Percentiles rank a stretch among this genome's conserved stretches.
Evolutionary conservation across 495 filamentous ascomycete genomes (phyloP).

Genomic region (Chaetomidium leptoderma): DNA sequence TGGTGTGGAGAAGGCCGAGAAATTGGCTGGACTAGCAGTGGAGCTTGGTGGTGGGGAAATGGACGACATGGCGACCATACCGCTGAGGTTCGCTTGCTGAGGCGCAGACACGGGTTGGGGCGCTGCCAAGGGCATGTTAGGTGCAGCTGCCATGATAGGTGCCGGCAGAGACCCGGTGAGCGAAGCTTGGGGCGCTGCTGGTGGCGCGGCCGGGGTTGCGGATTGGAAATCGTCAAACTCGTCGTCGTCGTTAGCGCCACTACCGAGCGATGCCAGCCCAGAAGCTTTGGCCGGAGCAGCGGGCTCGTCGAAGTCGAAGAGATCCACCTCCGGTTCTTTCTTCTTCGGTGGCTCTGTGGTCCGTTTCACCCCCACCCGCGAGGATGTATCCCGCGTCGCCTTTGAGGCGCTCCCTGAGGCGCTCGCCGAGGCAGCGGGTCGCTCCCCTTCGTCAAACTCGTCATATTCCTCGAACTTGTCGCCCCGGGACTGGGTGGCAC

Average conservation of each 20-base stretch:
- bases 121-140: slow-evolving; percentile 66
- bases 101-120: slow-evolving; percentile 79
- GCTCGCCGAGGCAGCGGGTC: slow-evolving; percentile 37
- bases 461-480: slow-evolving; percentile 97
- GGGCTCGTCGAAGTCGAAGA: slow-evolving; percentile 82
- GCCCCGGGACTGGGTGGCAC: slow-evolving; percentile 48
- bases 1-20: slow-evolving; percentile 52
- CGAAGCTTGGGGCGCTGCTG: slow-evolving; percentile 35
- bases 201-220: slow-evolving; percentile 58
- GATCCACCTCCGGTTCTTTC: slow-evolving; percentile 79
- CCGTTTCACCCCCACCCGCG: slow-evolving; percentile 46
- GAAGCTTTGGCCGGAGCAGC: slow-evolving; percentile 44
- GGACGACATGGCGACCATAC: slow-evolving; percentile 74
- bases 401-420: slow-evolving; percentile 41
- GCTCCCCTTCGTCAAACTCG: slow-evolving; percentile 79
- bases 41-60: slow-evolving; percentile 66
- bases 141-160: slow-evolving; percentile 62
- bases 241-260: slow-evolving; percentile 64
- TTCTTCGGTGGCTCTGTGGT: slow-evolving; percentile 62
- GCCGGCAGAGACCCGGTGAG: slow-evolving; percentile 50
- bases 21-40: slow-evolving; percentile 51
- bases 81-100: slow-evolving; percentile 72
- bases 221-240: slow-evolving; percentile 99
- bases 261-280: slow-evolving; percentile 53
- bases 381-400: slow-evolving; percentile 40